Evolutionary conservation across 768 basidiomycete species (phyloP), one percentile per base, ranked within the genome.

Genomic region (Mycena amicta): DNA sequence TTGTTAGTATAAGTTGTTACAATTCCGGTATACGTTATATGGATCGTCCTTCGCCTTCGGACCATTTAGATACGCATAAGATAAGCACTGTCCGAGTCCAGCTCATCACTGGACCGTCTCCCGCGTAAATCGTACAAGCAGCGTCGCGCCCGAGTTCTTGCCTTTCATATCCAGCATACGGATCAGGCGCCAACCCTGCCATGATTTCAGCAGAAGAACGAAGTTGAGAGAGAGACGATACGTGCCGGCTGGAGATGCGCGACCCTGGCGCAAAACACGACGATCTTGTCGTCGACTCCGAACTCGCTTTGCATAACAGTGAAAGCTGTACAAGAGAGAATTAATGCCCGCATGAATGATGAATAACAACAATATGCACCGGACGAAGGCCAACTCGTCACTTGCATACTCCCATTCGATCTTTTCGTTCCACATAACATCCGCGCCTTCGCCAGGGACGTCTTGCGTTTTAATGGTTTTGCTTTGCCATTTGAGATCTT

Each of bases 371-470:
- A 22, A 43, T 18, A 30, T 29, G 40, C 12, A 83, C 84, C 80
- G 74, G 37, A 86, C 33, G 62, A 86, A 86, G 3, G 80, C 76
- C 29, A 87, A 63, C 12, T 82, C 79, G 43, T 86, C 85, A 28
- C 59, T 60, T 16, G 78, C 76, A 50, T 78, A 82, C 50, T 77
- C 75, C 80, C 81, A 87, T 57, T 81, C 75, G 54, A 81, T 78
- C 2, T 63, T 58, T 50, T 77, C 72, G 27, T 78, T 73, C 77
- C 76, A 81, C 56, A 79, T 52, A 27, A 75, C 69, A 62, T 82
- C 75, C 23, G 75, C 77, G 16, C 71, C 75, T 8, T 61, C 62
- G 6, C 68, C 71, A 16, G 66, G 58, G 2, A 67, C 61, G 52
- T 75, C 72, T 31, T 61, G 64, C 16, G 74, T 69, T 61, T 80